Evolutionary conservation across 164 flowering plant species (phyloP).

Genomic region (Pachysandra terminalis): DNA sequence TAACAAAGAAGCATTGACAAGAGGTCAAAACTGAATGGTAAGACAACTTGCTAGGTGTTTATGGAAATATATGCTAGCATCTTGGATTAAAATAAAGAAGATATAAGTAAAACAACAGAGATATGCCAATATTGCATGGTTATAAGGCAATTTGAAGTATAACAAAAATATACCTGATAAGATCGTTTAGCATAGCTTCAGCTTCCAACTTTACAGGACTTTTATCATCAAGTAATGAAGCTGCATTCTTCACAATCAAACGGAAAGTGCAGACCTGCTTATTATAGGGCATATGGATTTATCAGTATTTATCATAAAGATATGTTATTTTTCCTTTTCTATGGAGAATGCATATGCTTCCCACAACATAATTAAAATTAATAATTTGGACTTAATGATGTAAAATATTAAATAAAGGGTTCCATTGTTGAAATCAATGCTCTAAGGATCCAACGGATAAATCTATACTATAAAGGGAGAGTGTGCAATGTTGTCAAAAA

Average conservation of each 20-base stretch:
- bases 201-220: slow-evolving; percentile 71
- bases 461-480: too few species aligned
- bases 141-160: background rate
- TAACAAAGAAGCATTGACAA: too few species aligned
- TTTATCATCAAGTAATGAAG: slow-evolving; percentile 67
- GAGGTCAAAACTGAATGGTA: too few species aligned
- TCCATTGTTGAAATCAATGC: background rate
- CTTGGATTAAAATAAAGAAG: background rate
- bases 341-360: background rate
- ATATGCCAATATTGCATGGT: background rate
- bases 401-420: background rate
- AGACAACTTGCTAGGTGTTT: too few species aligned
- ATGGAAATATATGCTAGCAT: background rate
- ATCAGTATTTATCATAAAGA: background rate
- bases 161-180: slow-evolving; percentile 48
- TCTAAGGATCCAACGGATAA: background rate
- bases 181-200: slow-evolving; percentile 60
- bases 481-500: too few species aligned
- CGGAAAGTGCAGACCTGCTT: slow-evolving; percentile 76
- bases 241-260: slow-evolving; percentile 74
- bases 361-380: background rate
- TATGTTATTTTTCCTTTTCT: background rate
- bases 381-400: background rate
- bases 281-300: background rate
- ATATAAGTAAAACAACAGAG: background rate